Conservation (phyloP, 2,329 filamentous ascomycete genomes). For the Epichloe sp. region DNA sequence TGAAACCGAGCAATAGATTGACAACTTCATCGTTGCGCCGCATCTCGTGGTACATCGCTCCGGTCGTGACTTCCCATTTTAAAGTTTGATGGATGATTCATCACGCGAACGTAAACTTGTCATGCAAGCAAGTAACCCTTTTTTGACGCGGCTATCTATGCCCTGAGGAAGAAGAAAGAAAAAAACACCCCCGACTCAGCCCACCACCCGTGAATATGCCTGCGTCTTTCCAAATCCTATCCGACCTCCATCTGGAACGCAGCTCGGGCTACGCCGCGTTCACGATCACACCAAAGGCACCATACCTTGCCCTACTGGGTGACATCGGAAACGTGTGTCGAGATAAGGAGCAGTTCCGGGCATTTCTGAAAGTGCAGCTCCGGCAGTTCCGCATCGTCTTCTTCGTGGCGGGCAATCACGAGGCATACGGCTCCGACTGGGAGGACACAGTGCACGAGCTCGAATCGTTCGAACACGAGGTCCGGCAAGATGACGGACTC, state of each 20-base stretch:
- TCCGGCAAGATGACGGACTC: slow-evolving; percentile 11
- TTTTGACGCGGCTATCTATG: neutral
- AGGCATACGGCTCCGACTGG: slow-evolving; percentile 35
- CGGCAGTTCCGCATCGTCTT: slow-evolving; percentile 34
- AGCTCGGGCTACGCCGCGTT: slow-evolving; percentile 37
- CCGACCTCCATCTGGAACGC: slow-evolving; percentile 43
- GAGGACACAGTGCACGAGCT: slow-evolving; percentile 15
- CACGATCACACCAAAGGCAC: slow-evolving; percentile 31
- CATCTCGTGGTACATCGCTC: slow-evolving; percentile 24
- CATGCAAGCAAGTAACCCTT: too few species aligned
- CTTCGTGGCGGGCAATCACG: slow-evolving; percentile 43
- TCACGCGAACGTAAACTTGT: too few species aligned
- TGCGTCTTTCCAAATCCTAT: slow-evolving; percentile 23
- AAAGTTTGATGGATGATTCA: too few species aligned
- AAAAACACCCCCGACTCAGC: too few species aligned
- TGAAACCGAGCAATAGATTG: too few species aligned
- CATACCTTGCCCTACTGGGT: slow-evolving; percentile 41
- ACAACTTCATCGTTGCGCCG: slow-evolving; percentile 38
- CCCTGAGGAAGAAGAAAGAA: too few species aligned
- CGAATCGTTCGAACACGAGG: slow-evolving; percentile 16
- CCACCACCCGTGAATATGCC: neutral
- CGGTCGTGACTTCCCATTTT: too few species aligned
- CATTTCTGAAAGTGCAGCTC: slow-evolving; percentile 36
- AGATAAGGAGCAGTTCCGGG: slow-evolving; percentile 26
- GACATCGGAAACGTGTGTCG: slow-evolving; percentile 35